These are phyloP conservation scores for Claviceps fusiformis DNA, from an alignment of 2,329 filamentous ascomycete genomes.

Conservation along the genomic window DNA sequence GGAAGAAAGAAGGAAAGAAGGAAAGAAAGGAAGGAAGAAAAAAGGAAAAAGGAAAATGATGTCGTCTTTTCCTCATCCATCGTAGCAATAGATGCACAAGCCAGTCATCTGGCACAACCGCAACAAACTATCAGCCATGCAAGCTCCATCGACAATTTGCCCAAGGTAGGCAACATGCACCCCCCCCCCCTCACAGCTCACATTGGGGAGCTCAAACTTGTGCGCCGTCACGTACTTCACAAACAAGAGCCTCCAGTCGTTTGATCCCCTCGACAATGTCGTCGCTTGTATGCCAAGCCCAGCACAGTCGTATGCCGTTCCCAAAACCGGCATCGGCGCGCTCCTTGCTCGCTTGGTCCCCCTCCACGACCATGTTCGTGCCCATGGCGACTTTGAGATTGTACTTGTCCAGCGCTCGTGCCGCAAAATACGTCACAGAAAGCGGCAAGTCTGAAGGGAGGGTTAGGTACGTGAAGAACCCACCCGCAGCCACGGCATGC, in stretches of 20 bases:
- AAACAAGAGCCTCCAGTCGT: conserved; percentile 32
- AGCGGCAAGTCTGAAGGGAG: background rate
- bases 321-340: conserved; percentile 35
- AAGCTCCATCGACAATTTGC: too few relatives aligned
- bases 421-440: background rate
- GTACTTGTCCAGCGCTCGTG: conserved; percentile 42
- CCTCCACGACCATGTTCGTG: conserved; percentile 53
- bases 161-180: too few relatives aligned
- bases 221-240: background rate
- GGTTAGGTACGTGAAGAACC: background rate
- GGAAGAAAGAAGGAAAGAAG: too few relatives aligned
- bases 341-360: conserved; percentile 31
- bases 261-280: conserved; percentile 53
- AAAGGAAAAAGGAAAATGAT: too few relatives aligned
- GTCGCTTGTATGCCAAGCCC: conserved; percentile 57
- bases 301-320: conserved; percentile 51
- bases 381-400: conserved; percentile 57
- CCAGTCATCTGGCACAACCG: too few relatives aligned
- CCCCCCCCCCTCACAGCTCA: too few relatives aligned
- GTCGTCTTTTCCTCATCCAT: too few relatives aligned
- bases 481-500: background rate
- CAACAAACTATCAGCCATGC: too few relatives aligned
- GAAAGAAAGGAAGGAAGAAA: too few relatives aligned
- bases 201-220: background rate
- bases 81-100: too few relatives aligned